phyloP scores from a whole-genome alignment of 805 yeast genomes.

The Tetrapisispora iriomotensis region DNA sequence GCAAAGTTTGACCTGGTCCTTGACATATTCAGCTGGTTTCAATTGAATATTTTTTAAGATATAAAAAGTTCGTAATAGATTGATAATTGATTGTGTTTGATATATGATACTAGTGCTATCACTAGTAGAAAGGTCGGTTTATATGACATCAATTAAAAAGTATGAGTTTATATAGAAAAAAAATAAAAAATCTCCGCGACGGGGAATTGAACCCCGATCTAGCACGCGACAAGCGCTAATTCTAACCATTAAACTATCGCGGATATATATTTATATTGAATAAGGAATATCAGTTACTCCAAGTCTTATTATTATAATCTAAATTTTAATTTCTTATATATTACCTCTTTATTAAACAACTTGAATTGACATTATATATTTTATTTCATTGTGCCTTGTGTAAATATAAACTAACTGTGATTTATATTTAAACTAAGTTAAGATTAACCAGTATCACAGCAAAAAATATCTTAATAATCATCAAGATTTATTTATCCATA shows the following conservation, averaged over 20 bases:
- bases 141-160: too few species aligned
- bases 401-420: too few species aligned
- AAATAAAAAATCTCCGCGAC: slow-evolving; percentile 2
- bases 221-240: slow-evolving; percentile 5
- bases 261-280: neutral
- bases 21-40: slow-evolving; percentile 52
- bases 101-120: neutral
- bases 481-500: too few species aligned
- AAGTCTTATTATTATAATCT: neutral
- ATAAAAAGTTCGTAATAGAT: neutral
- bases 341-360: neutral
- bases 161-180: neutral
- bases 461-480: too few species aligned
- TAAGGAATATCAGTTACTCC: neutral
- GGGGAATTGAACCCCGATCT: slow-evolving; percentile 6
- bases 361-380: too few species aligned
- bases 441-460: too few species aligned
- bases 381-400: too few species aligned
- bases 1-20: slow-evolving; percentile 78
- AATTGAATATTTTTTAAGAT: neutral
- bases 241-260: slow-evolving; percentile 5
- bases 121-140: neutral
- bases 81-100: neutral
- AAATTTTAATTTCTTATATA: too few species aligned
- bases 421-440: too few species aligned